Conservation (phyloP, 2,329 filamentous ascomycete genomes). For the Geosmithia putterillii region DNA sequence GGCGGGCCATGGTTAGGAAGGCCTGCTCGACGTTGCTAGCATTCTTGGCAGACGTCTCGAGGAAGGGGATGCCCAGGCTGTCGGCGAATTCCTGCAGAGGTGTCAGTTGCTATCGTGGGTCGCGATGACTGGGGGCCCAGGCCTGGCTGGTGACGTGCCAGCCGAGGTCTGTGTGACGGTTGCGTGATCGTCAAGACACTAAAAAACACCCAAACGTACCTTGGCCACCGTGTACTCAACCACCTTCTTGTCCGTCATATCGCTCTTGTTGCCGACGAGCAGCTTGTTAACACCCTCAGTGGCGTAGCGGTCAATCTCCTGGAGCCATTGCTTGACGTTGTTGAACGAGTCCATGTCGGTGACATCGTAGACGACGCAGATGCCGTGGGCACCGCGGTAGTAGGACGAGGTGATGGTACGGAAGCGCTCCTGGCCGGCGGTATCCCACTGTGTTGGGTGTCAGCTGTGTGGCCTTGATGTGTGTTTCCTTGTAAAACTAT, state of each 20-base stretch:
- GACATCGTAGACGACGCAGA: slow-evolving; percentile 99
- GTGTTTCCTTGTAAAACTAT: neutral
- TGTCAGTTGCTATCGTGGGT: neutral
- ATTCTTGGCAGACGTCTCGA: slow-evolving; percentile 99
- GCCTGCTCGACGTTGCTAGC: slow-evolving; percentile 99
- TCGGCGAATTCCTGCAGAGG: slow-evolving; percentile 81
- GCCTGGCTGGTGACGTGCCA: neutral
- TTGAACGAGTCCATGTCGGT: slow-evolving; percentile 99
- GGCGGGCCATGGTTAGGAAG: slow-evolving; percentile 98
- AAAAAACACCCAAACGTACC: slow-evolving; percentile 51
- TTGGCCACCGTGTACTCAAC: slow-evolving; percentile 99
- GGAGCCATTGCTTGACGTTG: slow-evolving; percentile 99
- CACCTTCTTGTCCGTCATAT: slow-evolving; percentile 99
- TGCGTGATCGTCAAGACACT: neutral
- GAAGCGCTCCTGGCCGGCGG: slow-evolving; percentile 97
- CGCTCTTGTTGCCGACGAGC: slow-evolving; percentile 98
- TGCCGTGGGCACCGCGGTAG: slow-evolving; percentile 97
- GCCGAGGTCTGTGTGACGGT: neutral
- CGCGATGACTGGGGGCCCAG: neutral
- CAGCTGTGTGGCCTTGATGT: slow-evolving; percentile 1
- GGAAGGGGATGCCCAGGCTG: slow-evolving; percentile 96
- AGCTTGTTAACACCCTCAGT: slow-evolving; percentile 99
- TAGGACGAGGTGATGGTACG: slow-evolving; percentile 99
- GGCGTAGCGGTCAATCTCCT: slow-evolving; percentile 98
- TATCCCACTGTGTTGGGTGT: slow-evolving; percentile 71